A percentile compares a stretch with the other conserved stretches of the same genome.
Evolutionary conservation across 805 yeast genomes (phyloP).

Genomic region (Zygosaccharomyces kombuchaensis): DNA sequence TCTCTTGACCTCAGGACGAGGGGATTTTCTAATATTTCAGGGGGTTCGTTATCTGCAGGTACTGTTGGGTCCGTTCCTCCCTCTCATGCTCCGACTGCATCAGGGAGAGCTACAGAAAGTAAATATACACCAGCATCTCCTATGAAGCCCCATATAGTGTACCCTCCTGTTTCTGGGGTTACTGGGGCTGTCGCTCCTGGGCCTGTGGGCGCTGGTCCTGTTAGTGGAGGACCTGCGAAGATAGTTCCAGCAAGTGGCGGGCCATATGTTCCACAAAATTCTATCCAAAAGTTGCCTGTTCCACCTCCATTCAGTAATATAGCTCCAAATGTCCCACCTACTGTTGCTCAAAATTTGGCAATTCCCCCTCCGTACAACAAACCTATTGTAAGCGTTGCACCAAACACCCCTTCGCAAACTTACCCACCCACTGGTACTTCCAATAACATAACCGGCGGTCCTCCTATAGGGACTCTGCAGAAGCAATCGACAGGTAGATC

Average conservation of each 20-base stretch:
- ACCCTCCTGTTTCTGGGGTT: constrained; percentile 1
- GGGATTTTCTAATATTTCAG: constrained; percentile 26
- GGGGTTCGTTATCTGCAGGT: constrained; percentile 12
- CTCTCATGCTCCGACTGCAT: constrained; percentile 4
- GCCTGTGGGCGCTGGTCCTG: not conserved
- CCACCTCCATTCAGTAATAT: not conserved
- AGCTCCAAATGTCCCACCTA: constrained; percentile 7
- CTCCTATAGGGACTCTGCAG: constrained; percentile 4
- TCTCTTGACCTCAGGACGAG: constrained; percentile 16
- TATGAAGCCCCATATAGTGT: not conserved
- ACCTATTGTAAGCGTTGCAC: constrained; percentile 12
- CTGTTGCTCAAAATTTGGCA: not conserved
- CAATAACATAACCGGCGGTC: not conserved
- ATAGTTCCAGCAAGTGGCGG: not conserved
- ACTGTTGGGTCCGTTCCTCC: constrained; percentile 3
- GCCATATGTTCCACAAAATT: constrained; percentile 7
- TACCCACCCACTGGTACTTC: not conserved
- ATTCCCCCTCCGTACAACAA: not conserved
- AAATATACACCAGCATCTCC: constrained; percentile 11
- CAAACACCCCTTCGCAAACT: constrained; percentile 1
- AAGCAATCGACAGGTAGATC: constrained; percentile 12
- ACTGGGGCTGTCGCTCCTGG: not conserved
- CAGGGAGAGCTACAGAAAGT: constrained; percentile 1
- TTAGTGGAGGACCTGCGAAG: not conserved
- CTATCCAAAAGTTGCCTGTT: not conserved